Conservation (phyloP, 495 filamentous ascomycete genomes). For the Hypoxylon subgilvum region DNA sequence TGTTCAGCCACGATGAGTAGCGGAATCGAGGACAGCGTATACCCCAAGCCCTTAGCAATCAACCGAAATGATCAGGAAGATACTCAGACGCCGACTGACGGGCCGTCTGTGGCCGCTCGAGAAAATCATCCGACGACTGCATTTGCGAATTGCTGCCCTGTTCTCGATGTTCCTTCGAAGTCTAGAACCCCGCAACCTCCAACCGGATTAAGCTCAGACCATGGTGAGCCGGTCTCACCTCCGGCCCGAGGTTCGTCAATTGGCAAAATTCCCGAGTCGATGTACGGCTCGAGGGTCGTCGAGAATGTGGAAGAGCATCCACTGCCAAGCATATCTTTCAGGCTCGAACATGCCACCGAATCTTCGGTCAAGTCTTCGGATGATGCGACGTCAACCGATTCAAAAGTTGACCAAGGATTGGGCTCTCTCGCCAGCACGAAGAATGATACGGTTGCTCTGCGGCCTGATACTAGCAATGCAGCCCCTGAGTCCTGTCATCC, state of each 20-base stretch:
- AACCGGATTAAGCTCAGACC: neutral
- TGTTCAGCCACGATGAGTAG: neutral
- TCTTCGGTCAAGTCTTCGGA: neutral
- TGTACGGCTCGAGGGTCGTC: neutral
- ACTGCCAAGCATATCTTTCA: neutral
- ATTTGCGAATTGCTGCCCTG: too few relatives aligned
- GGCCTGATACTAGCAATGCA: neutral
- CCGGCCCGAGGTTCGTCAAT: slow-evolving; percentile 20
- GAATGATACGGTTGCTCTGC: neutral
- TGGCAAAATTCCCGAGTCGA: slow-evolving; percentile 4
- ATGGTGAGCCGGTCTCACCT: neutral
- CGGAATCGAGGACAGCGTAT: slow-evolving; percentile 1
- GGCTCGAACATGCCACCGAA: neutral
- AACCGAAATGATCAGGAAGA: neutral
- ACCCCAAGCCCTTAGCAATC: slow-evolving; percentile 20
- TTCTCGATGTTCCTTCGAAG: too few relatives aligned
- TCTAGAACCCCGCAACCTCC: neutral
- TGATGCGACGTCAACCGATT: neutral
- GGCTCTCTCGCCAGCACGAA: neutral
- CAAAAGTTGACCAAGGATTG: neutral
- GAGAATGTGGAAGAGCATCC: neutral
- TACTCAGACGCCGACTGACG: neutral
- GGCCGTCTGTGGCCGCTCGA: neutral
- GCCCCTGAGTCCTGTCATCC: slow-evolving; percentile 25
- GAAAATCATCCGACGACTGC: too few relatives aligned